phyloP scores from a whole-genome alignment of 2,329 filamentous ascomycete genomes.

The Fusarium nelsonii region DNA sequence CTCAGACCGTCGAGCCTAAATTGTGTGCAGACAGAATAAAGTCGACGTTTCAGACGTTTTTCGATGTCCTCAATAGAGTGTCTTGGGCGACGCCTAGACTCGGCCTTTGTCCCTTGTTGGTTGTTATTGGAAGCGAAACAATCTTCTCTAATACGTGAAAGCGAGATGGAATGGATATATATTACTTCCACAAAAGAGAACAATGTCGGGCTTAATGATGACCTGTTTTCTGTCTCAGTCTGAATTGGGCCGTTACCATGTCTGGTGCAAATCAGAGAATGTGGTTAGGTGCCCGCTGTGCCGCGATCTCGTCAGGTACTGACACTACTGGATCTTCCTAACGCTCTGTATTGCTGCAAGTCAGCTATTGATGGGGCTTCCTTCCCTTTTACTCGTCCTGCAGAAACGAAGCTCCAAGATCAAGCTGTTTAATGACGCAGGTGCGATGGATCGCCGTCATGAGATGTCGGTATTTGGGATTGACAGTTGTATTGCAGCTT shows the following conservation, averaged over 20 bases:
- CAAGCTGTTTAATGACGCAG: constrained; percentile 25
- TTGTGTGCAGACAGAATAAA: constrained; percentile 9
- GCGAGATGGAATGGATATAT: not conserved
- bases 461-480: constrained; percentile 21
- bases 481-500: constrained; percentile 21
- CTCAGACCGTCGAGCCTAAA: constrained; percentile 12
- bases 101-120: constrained; percentile 5
- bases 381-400: constrained; percentile 11
- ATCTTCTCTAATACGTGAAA: constrained; percentile 6
- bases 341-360: constrained; percentile 4
- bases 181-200: not conserved
- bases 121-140: constrained; percentile 1
- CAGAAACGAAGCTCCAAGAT: not conserved
- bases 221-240: constrained; percentile 2
- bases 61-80: constrained; percentile 12
- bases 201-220: constrained; percentile 6
- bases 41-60: constrained; percentile 11
- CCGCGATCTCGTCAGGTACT: constrained; percentile 29
- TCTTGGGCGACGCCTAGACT: constrained; percentile 13
- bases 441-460: constrained; percentile 22
- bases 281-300: constrained; percentile 21
- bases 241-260: constrained; percentile 17
- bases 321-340: constrained; percentile 11
- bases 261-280: constrained; percentile 10
- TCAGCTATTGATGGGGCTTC: not conserved